phyloP scores from a whole-genome alignment of 1,139 yeast genomes.

The Sugiyamaella xylanicola region DNA sequence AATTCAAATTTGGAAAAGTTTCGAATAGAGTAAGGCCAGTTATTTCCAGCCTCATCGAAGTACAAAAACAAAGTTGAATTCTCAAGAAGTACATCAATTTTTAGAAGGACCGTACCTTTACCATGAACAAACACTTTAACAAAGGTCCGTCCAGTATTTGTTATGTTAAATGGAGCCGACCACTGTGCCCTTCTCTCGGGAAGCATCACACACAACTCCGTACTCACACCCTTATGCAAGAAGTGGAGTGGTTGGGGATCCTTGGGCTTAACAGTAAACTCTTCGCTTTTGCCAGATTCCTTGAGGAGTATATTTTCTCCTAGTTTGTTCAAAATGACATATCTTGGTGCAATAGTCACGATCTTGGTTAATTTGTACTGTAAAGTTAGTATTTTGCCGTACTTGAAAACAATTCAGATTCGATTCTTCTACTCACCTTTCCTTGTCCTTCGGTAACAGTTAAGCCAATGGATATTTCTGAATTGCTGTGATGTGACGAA shows the following conservation, averaged over 20 bases:
- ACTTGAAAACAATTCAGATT: too few relatives aligned
- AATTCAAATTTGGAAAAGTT: slow-evolving; percentile 87
- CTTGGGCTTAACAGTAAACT: slow-evolving; percentile 44
- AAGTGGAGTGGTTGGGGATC: slow-evolving; percentile 66
- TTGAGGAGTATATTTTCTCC: slow-evolving; percentile 58
- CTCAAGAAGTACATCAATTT: slow-evolving; percentile 74
- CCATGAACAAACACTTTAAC: slow-evolving; percentile 67
- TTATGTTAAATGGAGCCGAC: slow-evolving; percentile 86
- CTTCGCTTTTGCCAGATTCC: slow-evolving; percentile 55
- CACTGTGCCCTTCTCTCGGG: slow-evolving; percentile 47
- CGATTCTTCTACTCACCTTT: slow-evolving; percentile 34
- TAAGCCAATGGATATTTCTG: slow-evolving; percentile 77
- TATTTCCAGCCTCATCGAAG: slow-evolving; percentile 67
- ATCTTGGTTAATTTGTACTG: slow-evolving; percentile 73
- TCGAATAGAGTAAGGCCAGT: slow-evolving; percentile 92
- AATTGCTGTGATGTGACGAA: slow-evolving; percentile 52
- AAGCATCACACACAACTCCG: slow-evolving; percentile 62
- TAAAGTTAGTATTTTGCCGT: slow-evolving; percentile 12
- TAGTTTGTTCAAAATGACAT: slow-evolving; percentile 66
- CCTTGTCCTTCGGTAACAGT: slow-evolving; percentile 86
- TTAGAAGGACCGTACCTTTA: slow-evolving; percentile 67
- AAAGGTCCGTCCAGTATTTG: slow-evolving; percentile 80
- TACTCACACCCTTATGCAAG: slow-evolving; percentile 50
- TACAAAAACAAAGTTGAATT: slow-evolving; percentile 80
- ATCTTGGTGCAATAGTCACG: slow-evolving; percentile 81